Conservation (phyloP, 2,329 filamentous ascomycete genomes). For the Trichoderma aggressivum region DNA sequence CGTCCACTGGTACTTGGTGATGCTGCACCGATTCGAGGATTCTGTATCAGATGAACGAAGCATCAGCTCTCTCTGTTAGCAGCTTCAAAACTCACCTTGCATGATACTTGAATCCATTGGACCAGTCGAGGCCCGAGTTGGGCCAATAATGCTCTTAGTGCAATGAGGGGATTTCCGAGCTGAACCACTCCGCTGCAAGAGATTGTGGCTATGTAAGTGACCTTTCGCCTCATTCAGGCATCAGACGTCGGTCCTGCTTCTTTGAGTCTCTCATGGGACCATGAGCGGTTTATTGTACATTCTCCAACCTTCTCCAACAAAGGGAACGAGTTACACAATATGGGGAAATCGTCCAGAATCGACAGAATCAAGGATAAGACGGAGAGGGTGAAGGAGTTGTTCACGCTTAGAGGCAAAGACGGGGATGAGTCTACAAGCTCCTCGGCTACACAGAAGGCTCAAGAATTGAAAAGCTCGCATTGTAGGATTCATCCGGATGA, state of each 20-base stretch:
- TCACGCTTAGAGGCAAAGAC: not conserved
- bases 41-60: not conserved
- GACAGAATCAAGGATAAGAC: not conserved
- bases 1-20: not conserved
- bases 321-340: not conserved
- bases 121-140: not conserved
- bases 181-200: not conserved
- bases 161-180: not conserved
- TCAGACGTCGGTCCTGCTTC: not conserved
- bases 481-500: not conserved
- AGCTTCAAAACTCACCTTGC: not conserved
- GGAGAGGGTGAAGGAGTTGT: not conserved
- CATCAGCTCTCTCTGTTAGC: not conserved
- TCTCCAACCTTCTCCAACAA: not conserved
- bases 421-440: not conserved
- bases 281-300: not conserved
- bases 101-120: not conserved
- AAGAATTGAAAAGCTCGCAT: not conserved
- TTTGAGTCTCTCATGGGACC: not conserved
- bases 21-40: not conserved
- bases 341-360: not conserved
- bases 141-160: not conserved
- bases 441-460: not conserved
- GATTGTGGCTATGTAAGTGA: not conserved
- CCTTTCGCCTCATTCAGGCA: not conserved